Percentiles rank a stretch among this genome's conserved stretches.
Evolutionary conservation across 306 rosid genomes (phyloP).

Genomic region (Pterocarpus santalinus): DNA sequence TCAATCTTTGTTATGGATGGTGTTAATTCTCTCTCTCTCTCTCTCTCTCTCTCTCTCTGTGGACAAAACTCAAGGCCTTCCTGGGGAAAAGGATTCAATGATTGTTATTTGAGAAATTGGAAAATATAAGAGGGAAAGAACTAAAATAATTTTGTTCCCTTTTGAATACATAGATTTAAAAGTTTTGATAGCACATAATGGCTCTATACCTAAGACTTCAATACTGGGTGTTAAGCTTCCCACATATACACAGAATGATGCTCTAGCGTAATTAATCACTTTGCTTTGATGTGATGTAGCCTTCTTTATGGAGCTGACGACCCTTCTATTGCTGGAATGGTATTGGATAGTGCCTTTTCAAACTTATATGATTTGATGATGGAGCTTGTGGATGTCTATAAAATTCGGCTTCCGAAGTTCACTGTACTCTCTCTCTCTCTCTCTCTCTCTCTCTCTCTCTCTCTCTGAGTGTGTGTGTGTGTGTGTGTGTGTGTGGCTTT

Average conservation of each 20-base stretch:
- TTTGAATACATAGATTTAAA: neutral
- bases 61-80: constrained; percentile 33
- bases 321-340: constrained; percentile 98
- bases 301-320: constrained; percentile 99
- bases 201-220: neutral
- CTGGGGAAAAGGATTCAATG: neutral
- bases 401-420: constrained; percentile 97
- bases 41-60: neutral
- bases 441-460: constrained; percentile 28
- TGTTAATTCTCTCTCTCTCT: constrained; percentile 1
- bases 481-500: neutral
- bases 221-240: constrained; percentile 31
- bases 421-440: constrained; percentile 66
- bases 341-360: constrained; percentile 97
- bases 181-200: constrained; percentile 28
- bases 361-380: constrained; percentile 93
- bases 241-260: constrained; percentile 30
- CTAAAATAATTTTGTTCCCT: neutral
- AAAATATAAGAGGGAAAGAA: neutral
- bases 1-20: neutral
- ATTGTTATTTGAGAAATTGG: constrained; percentile 12
- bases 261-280: constrained; percentile 25
- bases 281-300: constrained; percentile 62
- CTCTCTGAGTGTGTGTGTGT: too few species aligned
- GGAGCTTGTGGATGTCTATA: constrained; percentile 98